These are phyloP conservation scores for Cyberlindnera galapagoensis DNA, from an alignment of 805 yeast species.

Conservation along the genomic window DNA sequence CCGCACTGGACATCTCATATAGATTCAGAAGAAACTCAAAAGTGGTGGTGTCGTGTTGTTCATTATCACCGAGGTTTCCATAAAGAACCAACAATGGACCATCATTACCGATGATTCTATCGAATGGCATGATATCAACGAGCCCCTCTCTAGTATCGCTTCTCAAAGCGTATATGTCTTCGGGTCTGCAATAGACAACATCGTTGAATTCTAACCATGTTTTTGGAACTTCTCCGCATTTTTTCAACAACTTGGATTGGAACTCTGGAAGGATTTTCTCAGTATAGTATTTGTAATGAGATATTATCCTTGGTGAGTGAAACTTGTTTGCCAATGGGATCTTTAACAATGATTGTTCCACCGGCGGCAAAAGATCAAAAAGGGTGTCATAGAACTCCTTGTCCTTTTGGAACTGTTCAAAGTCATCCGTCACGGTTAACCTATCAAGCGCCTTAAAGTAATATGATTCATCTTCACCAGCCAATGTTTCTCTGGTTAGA, in stretches of 20 bases:
- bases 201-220: slow-evolving; percentile 51
- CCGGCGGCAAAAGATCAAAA: slow-evolving; percentile 13
- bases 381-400: slow-evolving; percentile 15
- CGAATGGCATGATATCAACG: slow-evolving; percentile 37
- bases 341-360: slow-evolving; percentile 18
- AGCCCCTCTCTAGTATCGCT: slow-evolving; percentile 29
- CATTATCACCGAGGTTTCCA: slow-evolving; percentile 49
- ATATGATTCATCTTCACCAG: slow-evolving; percentile 20
- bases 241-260: slow-evolving; percentile 15
- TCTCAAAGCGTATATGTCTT: slow-evolving; percentile 75
- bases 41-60: slow-evolving; percentile 46
- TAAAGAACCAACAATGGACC: slow-evolving; percentile 58
- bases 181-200: slow-evolving; percentile 54
- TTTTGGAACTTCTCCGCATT: slow-evolving; percentile 21
- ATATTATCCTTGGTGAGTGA: slow-evolving; percentile 54
- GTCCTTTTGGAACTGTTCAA: slow-evolving; percentile 6
- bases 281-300: slow-evolving; percentile 52
- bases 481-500: slow-evolving; percentile 18
- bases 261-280: slow-evolving; percentile 26
- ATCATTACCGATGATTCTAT: slow-evolving; percentile 54
- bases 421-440: not conserved
- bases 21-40: slow-evolving; percentile 52
- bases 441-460: slow-evolving; percentile 7
- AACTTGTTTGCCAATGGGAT: slow-evolving; percentile 30
- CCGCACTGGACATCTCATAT: slow-evolving; percentile 50